Percentiles rank a stretch among this genome's conserved stretches.
These are phyloP conservation scores for Chalciporus piperatoides DNA, from an alignment of 1,284 basidiomycete genomes.

Conservation along the genomic window DNA sequence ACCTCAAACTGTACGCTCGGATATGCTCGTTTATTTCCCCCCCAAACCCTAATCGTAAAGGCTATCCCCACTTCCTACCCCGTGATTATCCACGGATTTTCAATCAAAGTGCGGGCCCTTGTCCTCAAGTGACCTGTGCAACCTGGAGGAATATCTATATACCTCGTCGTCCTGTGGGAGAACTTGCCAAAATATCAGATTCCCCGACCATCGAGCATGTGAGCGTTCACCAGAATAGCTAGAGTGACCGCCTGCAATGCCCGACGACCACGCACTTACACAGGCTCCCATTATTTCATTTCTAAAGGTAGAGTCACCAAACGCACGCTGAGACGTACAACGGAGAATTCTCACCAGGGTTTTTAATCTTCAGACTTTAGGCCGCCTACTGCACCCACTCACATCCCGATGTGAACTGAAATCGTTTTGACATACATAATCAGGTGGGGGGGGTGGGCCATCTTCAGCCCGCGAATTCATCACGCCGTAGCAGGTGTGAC, in stretches of 20 bases:
- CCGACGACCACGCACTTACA: not conserved
- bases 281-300: slow-evolving; percentile 2
- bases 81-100: not conserved
- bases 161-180: not conserved
- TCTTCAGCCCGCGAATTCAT: not conserved
- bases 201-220: not conserved
- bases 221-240: not conserved
- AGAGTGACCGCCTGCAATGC: not conserved
- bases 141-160: not conserved
- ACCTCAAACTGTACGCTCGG: slow-evolving; percentile 9
- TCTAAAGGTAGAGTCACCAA: slow-evolving; percentile 7
- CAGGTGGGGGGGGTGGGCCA: not conserved
- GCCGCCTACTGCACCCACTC: slow-evolving; percentile 8
- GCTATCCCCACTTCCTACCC: slow-evolving; percentile 5
- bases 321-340: not conserved
- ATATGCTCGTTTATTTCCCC: not conserved
- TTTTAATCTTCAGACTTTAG: not conserved
- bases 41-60: slow-evolving; percentile 11
- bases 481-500: not conserved
- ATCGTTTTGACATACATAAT: not conserved
- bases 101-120: slow-evolving; percentile 1
- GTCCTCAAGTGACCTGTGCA: not conserved
- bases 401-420: not conserved
- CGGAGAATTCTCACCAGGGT: slow-evolving; percentile 9
- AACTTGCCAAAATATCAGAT: not conserved